Evolutionary conservation across 768 basidiomycete species (phyloP), one percentile per base, ranked within the genome.

Genomic region (Boletus rubescentipes): DNA sequence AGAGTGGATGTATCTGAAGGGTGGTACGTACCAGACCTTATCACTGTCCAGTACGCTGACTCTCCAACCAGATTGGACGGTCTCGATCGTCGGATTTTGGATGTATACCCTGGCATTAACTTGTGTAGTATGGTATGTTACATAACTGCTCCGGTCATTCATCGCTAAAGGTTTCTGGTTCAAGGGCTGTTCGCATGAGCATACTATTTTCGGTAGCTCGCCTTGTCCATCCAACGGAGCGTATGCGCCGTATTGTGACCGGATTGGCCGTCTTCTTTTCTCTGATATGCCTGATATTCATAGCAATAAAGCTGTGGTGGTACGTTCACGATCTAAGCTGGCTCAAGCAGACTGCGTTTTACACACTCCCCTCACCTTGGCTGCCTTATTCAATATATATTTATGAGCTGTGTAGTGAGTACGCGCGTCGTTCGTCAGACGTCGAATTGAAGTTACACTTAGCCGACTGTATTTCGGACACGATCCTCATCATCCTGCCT

Each of bases 401-500:
- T n/a, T 61, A 35, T 16, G 44, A 63, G 29, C n/a, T 65, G 31
- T 46, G 52, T 10, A 49, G 58, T 65, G 46, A 60, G 66, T 55
- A 26, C 23, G 8, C 46, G n/a, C 32, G 10, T 20, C n/a, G 12
- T 46, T 30, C 3, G 8, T 45, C 40, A 20, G 14, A n/a, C 14
- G 9, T 46, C 8, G 9, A 20, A 21, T 42, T 49, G 37, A 64
- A 9, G 29, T 34, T 3, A 32, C 16, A n/a, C 26, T 31, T 41
- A 68, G 68, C 55, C 10, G 67, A 67, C 34, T 56, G 58, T 18
- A 45, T 67, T 21, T 54, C 63, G 20, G 67, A 65, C 40, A 6
- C 37, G 11, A 58, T 53, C 29, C 52, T 66, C 23, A 39, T 64
- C 32, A 35, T 29, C 34, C 39, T 62, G n/a, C 57, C 59, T 16